Evolutionary conservation across 2,329 filamentous ascomycete species (phyloP).

Genomic region (Fonsecaea multimorphosa): DNA sequence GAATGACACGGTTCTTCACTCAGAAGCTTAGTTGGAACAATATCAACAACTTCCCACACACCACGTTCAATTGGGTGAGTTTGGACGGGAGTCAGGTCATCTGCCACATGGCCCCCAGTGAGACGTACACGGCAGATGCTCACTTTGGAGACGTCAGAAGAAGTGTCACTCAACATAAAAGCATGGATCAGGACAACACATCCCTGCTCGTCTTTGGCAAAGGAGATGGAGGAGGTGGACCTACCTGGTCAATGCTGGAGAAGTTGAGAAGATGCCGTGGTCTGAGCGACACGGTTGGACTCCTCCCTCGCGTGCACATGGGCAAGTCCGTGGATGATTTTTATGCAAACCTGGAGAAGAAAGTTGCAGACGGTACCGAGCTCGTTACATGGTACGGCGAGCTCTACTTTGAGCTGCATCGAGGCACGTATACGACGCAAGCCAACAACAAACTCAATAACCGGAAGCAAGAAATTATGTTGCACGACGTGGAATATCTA

Average conservation of each 20-base stretch:
- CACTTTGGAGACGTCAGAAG: conserved; percentile 93
- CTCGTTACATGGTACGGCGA: conserved; percentile 98
- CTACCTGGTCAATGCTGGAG: conserved; percentile 91
- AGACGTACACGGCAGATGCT: conserved; percentile 94
- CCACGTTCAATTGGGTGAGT: conserved; percentile 98
- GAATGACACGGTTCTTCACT: conserved; percentile 95
- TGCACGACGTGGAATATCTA: conserved; percentile 86
- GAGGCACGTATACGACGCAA: conserved; percentile 96
- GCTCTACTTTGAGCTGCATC: conserved; percentile 95
- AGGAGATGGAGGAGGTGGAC: conserved; percentile 93
- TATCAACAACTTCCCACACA: conserved; percentile 98
- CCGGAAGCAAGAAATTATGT: conserved; percentile 79
- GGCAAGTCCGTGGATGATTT: conserved; percentile 92
- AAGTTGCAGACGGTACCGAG: conserved; percentile 68
- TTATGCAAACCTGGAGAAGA: conserved; percentile 83
- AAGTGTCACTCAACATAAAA: conserved; percentile 91
- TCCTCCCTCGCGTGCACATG: conserved; percentile 85
- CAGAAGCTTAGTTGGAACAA: conserved; percentile 99
- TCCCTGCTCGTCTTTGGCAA: conserved; percentile 95
- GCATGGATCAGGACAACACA: conserved; percentile 87
- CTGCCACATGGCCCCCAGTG: conserved; percentile 94
- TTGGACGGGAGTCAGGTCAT: conserved; percentile 95
- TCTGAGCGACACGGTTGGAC: conserved; percentile 82
- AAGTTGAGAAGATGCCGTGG: conserved; percentile 92
- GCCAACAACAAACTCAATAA: conserved; percentile 98